Percentiles rank a stretch among this genome's conserved stretches.
These are phyloP conservation scores for Fusarium subglutinans DNA, from an alignment of 2,329 filamentous ascomycete species.

Conservation along the genomic window DNA sequence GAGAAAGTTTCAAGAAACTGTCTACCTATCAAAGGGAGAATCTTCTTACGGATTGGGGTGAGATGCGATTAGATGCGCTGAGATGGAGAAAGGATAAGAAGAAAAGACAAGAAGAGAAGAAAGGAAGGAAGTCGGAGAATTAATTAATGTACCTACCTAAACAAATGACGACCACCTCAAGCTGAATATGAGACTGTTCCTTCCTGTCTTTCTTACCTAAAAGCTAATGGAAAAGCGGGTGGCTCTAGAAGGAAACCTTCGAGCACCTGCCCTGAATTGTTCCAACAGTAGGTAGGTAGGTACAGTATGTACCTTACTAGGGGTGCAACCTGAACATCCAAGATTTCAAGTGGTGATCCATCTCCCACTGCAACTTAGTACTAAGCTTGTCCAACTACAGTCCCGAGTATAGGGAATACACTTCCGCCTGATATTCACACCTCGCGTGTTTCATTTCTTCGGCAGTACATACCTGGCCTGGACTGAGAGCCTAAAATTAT, in stretches of 20 bases:
- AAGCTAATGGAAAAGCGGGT: conserved; percentile 11
- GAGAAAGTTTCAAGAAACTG: conserved; percentile 3
- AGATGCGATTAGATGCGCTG: neutral
- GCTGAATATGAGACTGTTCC: neutral
- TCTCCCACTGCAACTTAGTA: neutral
- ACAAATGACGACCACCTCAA: conserved; percentile 3
- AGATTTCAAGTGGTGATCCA: neutral
- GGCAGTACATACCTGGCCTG: neutral
- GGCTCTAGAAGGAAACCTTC: conserved; percentile 19
- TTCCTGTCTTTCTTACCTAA: neutral
- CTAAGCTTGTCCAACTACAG: neutral
- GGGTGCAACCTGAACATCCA: neutral
- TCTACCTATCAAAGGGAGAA: neutral
- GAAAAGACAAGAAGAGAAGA: neutral
- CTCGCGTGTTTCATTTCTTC: neutral
- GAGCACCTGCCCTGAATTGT: conserved; percentile 6
- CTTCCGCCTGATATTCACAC: neutral
- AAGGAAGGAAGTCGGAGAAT: conserved; percentile 4
- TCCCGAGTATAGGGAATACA: neutral
- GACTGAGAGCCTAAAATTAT: neutral
- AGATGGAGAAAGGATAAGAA: neutral
- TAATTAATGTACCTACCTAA: neutral
- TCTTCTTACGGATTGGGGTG: neutral
- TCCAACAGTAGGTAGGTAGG: neutral
- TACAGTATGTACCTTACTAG: neutral